Percentiles rank a stretch among this genome's conserved stretches.
Conservation (phyloP, 2,329 filamentous ascomycete genomes). For the Penicillium olsonii region DNA sequence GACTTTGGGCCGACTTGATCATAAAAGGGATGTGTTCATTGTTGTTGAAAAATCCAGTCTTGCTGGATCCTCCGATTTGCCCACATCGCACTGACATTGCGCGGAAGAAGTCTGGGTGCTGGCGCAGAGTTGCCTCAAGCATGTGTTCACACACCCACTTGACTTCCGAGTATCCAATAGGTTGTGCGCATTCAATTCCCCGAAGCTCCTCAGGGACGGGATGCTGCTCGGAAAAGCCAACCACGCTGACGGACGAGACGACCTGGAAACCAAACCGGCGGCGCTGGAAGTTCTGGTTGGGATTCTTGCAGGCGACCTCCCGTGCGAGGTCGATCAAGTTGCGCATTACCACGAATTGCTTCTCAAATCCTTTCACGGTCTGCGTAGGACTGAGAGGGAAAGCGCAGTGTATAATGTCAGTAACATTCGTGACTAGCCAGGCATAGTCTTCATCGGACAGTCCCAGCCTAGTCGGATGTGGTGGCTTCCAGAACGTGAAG, state of each 20-base stretch:
- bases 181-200: constrained; percentile 42
- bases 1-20: constrained; percentile 52
- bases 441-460: not conserved
- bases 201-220: constrained; percentile 49
- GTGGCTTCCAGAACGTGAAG: constrained; percentile 4
- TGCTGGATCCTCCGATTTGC: constrained; percentile 55
- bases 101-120: constrained; percentile 46
- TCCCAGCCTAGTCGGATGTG: not conserved
- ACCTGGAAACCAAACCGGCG: not conserved
- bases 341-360: not conserved
- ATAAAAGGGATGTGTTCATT: constrained; percentile 55
- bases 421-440: not conserved
- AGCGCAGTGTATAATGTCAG: constrained; percentile 10
- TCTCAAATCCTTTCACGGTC: not conserved
- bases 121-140: constrained; percentile 51
- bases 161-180: constrained; percentile 55
- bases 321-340: not conserved
- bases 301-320: not conserved
- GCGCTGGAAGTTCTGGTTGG: not conserved
- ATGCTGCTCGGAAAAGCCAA: constrained; percentile 31
- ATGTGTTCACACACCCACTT: constrained; percentile 56
- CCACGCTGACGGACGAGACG: constrained; percentile 24
- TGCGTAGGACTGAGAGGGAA: not conserved
- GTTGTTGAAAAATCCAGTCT: constrained; percentile 57
- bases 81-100: constrained; percentile 50